These are phyloP conservation scores for Candida jianshihensis DNA, from an alignment of 805 yeast species.

Conservation along the genomic window DNA sequence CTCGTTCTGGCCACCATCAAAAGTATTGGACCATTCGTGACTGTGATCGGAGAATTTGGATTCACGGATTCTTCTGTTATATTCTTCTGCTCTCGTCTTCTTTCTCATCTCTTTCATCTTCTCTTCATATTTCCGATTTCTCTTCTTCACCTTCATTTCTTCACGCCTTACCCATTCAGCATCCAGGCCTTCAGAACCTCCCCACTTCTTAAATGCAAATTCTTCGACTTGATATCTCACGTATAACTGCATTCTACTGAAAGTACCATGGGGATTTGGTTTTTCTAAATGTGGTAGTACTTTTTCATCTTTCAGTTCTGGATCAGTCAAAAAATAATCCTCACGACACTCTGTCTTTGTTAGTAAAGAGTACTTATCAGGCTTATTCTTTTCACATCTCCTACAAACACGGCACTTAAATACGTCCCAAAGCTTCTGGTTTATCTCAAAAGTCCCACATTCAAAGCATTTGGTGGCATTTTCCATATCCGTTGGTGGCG, in stretches of 20 bases:
- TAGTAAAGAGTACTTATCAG: conserved; percentile 83
- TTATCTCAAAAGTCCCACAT: conserved; percentile 77
- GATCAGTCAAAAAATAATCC: conserved; percentile 89
- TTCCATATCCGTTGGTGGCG: conserved; percentile 67
- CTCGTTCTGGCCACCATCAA: conserved; percentile 35
- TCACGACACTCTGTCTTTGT: conserved; percentile 94
- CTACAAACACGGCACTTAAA: conserved; percentile 76
- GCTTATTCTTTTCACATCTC: conserved; percentile 60
- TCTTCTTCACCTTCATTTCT: conserved; percentile 57
- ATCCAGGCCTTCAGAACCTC: conserved; percentile 80
- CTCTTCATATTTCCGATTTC: conserved; percentile 74
- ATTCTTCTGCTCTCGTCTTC: conserved; percentile 87
- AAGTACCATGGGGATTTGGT: conserved; percentile 89
- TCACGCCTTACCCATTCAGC: conserved; percentile 89
- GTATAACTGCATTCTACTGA: conserved; percentile 87
- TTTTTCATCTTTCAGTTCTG: conserved; percentile 69
- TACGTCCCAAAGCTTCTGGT: conserved; percentile 59
- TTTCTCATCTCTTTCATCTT: conserved; percentile 82
- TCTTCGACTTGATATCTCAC: conserved; percentile 89
- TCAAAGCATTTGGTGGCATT: conserved; percentile 79
- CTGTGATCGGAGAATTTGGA: conserved; percentile 55
- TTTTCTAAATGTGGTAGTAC: conserved; percentile 75
- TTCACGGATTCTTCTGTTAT: conserved; percentile 60
- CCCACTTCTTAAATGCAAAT: conserved; percentile 92
- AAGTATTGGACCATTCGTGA: conserved; percentile 67